Evolutionary conservation across 306 rosid genomes (phyloP).

Genomic region (Ceratonia siliqua): DNA sequence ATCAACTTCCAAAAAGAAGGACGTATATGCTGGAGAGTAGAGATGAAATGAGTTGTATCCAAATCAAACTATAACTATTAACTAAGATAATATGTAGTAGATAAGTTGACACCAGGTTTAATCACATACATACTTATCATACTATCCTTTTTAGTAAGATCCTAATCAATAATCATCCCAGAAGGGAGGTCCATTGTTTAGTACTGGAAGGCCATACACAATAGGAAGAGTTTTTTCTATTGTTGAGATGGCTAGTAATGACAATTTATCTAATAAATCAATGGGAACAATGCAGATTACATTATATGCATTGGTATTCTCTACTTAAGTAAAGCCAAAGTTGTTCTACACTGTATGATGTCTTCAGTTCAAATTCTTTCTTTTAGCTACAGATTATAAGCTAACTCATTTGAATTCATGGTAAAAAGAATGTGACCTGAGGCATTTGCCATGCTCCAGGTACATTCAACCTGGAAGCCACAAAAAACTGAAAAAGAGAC

Average conservation of each 20-base stretch:
- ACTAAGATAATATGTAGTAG: neutral
- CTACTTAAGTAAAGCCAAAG: neutral
- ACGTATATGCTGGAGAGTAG: too few relatives aligned
- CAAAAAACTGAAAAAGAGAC: slow-evolving; percentile 66
- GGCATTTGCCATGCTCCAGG: slow-evolving; percentile 99
- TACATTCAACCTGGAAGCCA: slow-evolving; percentile 90
- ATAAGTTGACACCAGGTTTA: slow-evolving; percentile 16
- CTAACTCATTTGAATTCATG: neutral
- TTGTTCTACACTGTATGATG: neutral
- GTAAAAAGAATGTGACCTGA: slow-evolving; percentile 60
- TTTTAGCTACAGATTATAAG: neutral
- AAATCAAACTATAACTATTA: neutral
- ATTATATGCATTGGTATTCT: neutral
- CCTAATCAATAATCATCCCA: neutral
- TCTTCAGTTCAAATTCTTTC: neutral
- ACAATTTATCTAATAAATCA: neutral
- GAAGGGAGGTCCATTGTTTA: neutral
- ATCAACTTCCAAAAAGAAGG: neutral
- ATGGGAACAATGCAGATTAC: neutral
- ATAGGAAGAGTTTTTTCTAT: neutral
- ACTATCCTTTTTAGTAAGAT: slow-evolving; percentile 9
- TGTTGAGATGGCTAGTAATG: neutral
- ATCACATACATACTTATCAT: neutral
- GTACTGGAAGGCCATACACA: neutral
- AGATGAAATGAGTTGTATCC: neutral